Evolutionary conservation across 768 basidiomycete genomes (phyloP).

Genomic region (Amanita pseudoporphyria): DNA sequence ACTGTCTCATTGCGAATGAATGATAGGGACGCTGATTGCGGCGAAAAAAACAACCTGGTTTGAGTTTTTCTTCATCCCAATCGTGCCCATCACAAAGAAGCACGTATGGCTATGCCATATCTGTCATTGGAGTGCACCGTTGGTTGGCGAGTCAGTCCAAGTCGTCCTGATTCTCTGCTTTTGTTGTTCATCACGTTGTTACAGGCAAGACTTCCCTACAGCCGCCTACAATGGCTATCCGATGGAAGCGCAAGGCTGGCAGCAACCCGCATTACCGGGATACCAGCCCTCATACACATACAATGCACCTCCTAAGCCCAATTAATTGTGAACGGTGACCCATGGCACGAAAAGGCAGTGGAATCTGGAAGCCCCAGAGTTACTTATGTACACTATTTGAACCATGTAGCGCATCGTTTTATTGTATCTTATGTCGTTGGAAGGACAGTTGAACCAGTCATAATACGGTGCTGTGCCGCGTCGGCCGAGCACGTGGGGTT

Average conservation of each 20-base stretch:
- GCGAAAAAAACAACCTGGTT: conserved; percentile 68
- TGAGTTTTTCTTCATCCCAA: conserved; percentile 64
- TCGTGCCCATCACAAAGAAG: conserved; percentile 53
- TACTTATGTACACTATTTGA: too few relatives aligned
- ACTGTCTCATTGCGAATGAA: conserved; percentile 1
- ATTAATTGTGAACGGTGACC: not conserved
- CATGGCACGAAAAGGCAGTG: too few relatives aligned
- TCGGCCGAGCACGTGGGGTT: conserved; percentile 22
- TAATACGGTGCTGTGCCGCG: too few relatives aligned
- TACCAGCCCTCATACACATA: conserved; percentile 30
- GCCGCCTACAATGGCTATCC: conserved; percentile 24
- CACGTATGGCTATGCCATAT: conserved; percentile 65
- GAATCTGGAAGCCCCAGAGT: too few relatives aligned
- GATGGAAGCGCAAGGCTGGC: conserved; percentile 16
- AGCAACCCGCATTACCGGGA: conserved; percentile 24
- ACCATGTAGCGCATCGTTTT: too few relatives aligned
- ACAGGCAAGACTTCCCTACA: conserved; percentile 19
- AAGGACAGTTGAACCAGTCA: too few relatives aligned
- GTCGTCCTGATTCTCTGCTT: not conserved
- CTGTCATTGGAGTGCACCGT: conserved; percentile 53
- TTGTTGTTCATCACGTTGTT: not conserved
- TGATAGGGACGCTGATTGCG: conserved; percentile 46
- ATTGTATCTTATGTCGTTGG: not conserved
- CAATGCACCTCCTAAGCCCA: not conserved
- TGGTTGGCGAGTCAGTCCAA: conserved; percentile 37